These are phyloP conservation scores for Epipyxis sp. DNA, from an alignment of 108 stramenopile species.

Conservation along the genomic window DNA sequence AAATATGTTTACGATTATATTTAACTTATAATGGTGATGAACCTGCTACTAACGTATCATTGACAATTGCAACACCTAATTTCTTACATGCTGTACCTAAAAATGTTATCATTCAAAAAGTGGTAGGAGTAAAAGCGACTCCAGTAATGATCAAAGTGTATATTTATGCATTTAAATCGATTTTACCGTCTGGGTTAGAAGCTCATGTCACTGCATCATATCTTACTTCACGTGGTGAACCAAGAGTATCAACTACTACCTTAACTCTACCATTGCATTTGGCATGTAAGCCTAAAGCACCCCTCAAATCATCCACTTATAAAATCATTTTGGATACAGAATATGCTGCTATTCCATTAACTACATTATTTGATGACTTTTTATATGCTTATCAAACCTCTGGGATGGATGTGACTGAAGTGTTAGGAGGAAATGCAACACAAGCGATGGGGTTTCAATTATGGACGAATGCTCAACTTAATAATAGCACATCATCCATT, in stretches of 20 bases:
- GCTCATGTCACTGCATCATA: constrained; percentile 21
- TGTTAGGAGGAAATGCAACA: constrained; percentile 2
- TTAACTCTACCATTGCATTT: constrained; percentile 43
- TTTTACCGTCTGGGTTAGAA: not conserved
- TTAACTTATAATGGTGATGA: constrained; percentile 38
- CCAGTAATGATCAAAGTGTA: constrained; percentile 22
- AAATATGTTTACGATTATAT: constrained; percentile 35
- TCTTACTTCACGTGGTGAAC: constrained; percentile 21
- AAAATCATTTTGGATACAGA: constrained; percentile 50
- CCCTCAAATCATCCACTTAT: constrained; percentile 24
- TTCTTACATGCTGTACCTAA: not conserved
- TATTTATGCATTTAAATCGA: constrained; percentile 1
- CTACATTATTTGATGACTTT: constrained; percentile 51
- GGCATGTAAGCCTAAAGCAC: constrained; percentile 19
- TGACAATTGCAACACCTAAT: constrained; percentile 35
- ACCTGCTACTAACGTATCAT: constrained; percentile 30
- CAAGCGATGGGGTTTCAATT: not conserved
- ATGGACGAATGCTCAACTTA: not conserved
- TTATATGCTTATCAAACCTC: not conserved
- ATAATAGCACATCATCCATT: not conserved
- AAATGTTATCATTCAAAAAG: not conserved
- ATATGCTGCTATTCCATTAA: constrained; percentile 33
- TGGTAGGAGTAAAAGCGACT: not conserved
- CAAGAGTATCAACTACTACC: constrained; percentile 28
- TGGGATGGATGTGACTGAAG: not conserved